Percentiles rank a stretch among this genome's conserved stretches.
Conservation (phyloP, 2,329 filamentous ascomycete genomes). For the Cercospora nicotianae region DNA sequence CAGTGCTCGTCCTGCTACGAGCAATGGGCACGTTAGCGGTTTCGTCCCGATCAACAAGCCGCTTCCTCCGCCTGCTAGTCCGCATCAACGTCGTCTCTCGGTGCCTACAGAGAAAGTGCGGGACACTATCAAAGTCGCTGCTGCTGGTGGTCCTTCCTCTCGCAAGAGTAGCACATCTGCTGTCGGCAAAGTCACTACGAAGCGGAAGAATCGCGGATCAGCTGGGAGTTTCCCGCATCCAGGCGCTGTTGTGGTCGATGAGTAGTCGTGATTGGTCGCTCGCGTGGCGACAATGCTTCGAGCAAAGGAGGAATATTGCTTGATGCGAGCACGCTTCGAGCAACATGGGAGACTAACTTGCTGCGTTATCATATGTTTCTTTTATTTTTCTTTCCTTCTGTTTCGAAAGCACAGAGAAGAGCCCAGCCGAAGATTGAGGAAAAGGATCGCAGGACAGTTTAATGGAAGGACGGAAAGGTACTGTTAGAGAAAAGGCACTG, state of each 20-base stretch:
- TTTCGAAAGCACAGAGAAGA: neutral
- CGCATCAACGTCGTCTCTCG: neutral
- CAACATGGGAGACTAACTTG: too few species aligned
- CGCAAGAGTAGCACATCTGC: neutral
- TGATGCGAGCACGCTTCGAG: too few species aligned
- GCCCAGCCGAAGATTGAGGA: neutral
- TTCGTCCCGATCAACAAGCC: constrained; percentile 6
- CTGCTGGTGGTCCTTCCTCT: neutral
- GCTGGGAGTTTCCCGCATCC: constrained; percentile 2
- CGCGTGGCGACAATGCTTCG: neutral
- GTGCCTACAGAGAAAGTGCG: neutral
- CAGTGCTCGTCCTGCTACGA: neutral
- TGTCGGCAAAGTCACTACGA: neutral
- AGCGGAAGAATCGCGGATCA: constrained; percentile 1
- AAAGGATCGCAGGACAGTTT: neutral
- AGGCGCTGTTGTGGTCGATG: constrained; percentile 6
- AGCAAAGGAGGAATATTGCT: neutral
- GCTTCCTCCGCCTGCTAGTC: neutral
- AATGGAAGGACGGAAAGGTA: neutral
- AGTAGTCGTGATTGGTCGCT: neutral
- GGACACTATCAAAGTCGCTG: neutral
- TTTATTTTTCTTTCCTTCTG: too few species aligned
- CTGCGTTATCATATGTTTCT: too few species aligned
- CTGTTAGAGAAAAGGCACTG: neutral
- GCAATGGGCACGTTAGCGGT: neutral